Evolutionary conservation across 1,284 basidiomycete genomes (phyloP).

Genomic region (Moniliophthora roreri): DNA sequence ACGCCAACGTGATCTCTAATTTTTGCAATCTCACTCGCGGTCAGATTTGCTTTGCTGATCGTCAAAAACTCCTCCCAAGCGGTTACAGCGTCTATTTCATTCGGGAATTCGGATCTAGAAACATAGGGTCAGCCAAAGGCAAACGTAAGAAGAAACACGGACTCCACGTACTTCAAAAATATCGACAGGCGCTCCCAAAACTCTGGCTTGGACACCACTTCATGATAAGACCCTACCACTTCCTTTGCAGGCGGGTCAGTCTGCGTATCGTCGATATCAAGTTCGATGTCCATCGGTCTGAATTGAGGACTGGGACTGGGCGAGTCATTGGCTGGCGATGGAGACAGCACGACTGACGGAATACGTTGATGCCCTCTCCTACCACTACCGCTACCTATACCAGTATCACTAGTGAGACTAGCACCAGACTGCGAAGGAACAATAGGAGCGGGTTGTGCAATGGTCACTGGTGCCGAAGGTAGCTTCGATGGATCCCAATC

Average conservation of each 20-base stretch:
- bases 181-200: slow-evolving; percentile 74
- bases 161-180: slow-evolving; percentile 57
- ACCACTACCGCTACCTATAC: neutral
- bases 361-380: slow-evolving; percentile 56
- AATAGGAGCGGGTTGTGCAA: slow-evolving; percentile 10
- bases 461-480: slow-evolving; percentile 14
- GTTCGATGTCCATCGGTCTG: slow-evolving; percentile 60
- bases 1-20: slow-evolving; percentile 77
- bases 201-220: slow-evolving; percentile 63
- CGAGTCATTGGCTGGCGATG: slow-evolving; percentile 36
- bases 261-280: slow-evolving; percentile 60
- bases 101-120: slow-evolving; percentile 55
- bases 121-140: neutral
- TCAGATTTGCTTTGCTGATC: slow-evolving; percentile 68
- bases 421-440: neutral
- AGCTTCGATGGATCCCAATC: slow-evolving; percentile 60
- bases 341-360: slow-evolving; percentile 73
- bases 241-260: slow-evolving; percentile 35
- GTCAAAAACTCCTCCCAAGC: slow-evolving; percentile 79
- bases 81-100: slow-evolving; percentile 49
- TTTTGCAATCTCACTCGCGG: slow-evolving; percentile 73
- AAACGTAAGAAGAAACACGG: neutral
- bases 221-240: slow-evolving; percentile 61
- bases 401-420: neutral
- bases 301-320: slow-evolving; percentile 29